Conservation (phyloP, 192 early-diverging fungal genomes). For the Geranomyces variabilis region DNA sequence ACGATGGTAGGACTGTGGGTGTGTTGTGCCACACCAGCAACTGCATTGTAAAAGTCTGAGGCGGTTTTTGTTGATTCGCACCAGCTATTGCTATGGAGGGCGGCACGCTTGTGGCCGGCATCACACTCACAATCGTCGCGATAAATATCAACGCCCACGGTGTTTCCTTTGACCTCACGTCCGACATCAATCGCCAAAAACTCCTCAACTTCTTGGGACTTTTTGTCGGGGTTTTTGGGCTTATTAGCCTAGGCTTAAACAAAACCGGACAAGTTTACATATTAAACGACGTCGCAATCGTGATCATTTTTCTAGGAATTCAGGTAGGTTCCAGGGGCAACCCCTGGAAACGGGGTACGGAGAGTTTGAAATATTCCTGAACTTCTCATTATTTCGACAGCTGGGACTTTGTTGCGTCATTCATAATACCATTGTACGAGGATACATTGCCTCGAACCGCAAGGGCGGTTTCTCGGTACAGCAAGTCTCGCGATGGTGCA, state of each 20-base stretch:
- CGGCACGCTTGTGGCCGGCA: background rate
- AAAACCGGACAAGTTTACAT: background rate
- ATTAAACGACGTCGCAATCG: background rate
- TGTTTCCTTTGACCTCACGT: background rate
- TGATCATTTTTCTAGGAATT: background rate
- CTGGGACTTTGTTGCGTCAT: constrained; percentile 7
- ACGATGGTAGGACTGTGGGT: too few species aligned
- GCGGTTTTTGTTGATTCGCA: too few species aligned
- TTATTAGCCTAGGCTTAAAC: background rate
- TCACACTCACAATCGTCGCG: background rate
- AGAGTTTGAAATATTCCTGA: background rate
- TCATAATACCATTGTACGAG: constrained; percentile 9
- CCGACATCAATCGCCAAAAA: constrained; percentile 2
- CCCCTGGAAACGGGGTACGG: background rate
- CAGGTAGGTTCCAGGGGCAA: background rate
- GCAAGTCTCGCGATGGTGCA: background rate
- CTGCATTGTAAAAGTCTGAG: too few species aligned
- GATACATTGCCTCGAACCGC: background rate
- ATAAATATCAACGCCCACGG: background rate
- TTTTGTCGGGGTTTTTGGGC: background rate
- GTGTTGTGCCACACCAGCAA: too few species aligned
- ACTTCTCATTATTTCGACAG: background rate
- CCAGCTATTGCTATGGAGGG: constrained; percentile 1
- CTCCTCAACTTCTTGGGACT: background rate
- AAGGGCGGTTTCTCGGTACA: background rate